A percentile compares a stretch with the other conserved stretches of the same genome.
phyloP scores from a whole-genome alignment of 2,329 filamentous ascomycete species.

The Ramularia endophylla region DNA sequence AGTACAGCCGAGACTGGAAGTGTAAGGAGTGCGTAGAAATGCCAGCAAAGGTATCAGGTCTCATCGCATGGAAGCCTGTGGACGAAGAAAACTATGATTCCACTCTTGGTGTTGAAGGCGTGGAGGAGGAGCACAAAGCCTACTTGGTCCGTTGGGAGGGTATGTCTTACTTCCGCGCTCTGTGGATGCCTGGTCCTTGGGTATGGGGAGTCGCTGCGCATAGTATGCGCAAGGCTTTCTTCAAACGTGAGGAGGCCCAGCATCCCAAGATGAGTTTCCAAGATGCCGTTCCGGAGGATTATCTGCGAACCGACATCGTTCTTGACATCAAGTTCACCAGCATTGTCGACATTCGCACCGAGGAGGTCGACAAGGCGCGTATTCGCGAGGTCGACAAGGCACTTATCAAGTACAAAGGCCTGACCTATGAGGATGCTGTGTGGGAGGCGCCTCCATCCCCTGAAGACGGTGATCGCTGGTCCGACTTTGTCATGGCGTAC shows the following conservation, averaged over 20 bases:
- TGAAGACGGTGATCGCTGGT: conserved; percentile 63
- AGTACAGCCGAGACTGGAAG: conserved; percentile 70
- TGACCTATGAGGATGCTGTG: conserved; percentile 83
- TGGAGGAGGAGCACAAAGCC: conserved; percentile 75
- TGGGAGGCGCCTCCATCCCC: conserved; percentile 75
- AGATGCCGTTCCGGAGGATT: conserved; percentile 85
- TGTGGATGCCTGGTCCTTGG: conserved; percentile 89
- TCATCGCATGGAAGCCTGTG: conserved; percentile 82
- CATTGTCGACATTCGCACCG: conserved; percentile 52
- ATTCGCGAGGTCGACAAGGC: conserved; percentile 68
- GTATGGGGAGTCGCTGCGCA: conserved; percentile 63
- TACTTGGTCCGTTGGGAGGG: conserved; percentile 87
- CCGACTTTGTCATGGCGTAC: conserved; percentile 76
- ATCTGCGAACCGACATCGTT: conserved; percentile 79
- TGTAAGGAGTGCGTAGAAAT: conserved; percentile 70
- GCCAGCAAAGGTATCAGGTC: conserved; percentile 61
- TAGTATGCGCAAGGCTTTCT: conserved; percentile 67
- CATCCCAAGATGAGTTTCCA: conserved; percentile 63
- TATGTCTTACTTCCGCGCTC: conserved; percentile 72
- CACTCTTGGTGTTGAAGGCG: conserved; percentile 48
- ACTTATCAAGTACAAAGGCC: conserved; percentile 85
- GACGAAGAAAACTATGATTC: conserved; percentile 51
- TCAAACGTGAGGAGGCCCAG: conserved; percentile 58
- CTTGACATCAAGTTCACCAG: conserved; percentile 68
- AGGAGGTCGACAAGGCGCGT: conserved; percentile 64